phyloP scores from a whole-genome alignment of 2,329 filamentous ascomycete genomes.

The Periconia digitata region DNA sequence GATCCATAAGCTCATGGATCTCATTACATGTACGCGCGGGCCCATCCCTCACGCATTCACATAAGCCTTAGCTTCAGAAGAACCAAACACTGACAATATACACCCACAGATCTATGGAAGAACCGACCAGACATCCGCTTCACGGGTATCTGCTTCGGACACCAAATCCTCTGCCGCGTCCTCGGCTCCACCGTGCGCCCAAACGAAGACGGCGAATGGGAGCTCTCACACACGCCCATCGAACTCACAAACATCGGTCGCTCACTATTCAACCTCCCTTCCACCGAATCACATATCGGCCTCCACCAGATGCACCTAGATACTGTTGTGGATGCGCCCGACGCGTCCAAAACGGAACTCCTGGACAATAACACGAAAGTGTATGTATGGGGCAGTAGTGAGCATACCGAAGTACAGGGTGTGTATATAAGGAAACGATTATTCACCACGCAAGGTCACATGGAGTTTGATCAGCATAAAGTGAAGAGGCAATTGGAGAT shows the following conservation, averaged over 20 bases:
- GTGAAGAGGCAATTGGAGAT: conserved; percentile 50
- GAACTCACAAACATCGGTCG: conserved; percentile 44
- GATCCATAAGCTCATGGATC: conserved; percentile 46
- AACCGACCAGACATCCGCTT: conserved; percentile 55
- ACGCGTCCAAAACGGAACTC: conserved; percentile 20
- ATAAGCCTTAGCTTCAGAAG: background rate
- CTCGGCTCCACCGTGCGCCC: conserved; percentile 45
- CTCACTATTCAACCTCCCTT: conserved; percentile 42
- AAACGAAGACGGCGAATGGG: conserved; percentile 48
- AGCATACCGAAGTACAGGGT: conserved; percentile 49
- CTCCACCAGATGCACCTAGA: conserved; percentile 54
- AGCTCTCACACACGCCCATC: conserved; percentile 49
- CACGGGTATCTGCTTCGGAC: conserved; percentile 53
- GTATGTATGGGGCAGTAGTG: conserved; percentile 52
- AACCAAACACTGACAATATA: background rate
- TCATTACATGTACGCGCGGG: conserved; percentile 47
- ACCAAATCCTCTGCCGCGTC: conserved; percentile 50
- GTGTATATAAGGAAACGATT: conserved; percentile 49
- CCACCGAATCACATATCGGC: conserved; percentile 35
- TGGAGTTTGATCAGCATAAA: conserved; percentile 52
- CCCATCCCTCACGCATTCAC: background rate
- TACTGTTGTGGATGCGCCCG: conserved; percentile 43
- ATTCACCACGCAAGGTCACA: conserved; percentile 52
- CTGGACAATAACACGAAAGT: conserved; percentile 45
- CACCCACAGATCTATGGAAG: conserved; percentile 51